phyloP scores from a whole-genome alignment of 1,284 basidiomycete genomes.

The Fomitiporia mediterranea region DNA sequence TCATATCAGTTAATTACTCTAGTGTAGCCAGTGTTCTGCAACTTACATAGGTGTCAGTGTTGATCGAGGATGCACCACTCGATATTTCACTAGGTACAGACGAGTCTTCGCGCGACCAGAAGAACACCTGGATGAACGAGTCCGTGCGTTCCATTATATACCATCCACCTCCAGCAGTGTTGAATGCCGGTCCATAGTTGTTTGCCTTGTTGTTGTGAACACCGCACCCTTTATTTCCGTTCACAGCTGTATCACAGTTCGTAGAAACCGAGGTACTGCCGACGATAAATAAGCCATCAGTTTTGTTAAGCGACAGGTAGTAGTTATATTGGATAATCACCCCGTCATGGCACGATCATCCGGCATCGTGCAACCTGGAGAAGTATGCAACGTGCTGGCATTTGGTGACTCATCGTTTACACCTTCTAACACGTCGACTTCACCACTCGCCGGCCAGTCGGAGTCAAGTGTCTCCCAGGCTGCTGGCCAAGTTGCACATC shows the following conservation, averaged over 20 bases:
- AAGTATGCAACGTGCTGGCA: constrained; percentile 60
- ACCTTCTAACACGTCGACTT: constrained; percentile 69
- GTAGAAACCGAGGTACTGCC: constrained; percentile 35
- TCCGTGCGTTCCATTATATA: constrained; percentile 49
- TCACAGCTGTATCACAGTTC: constrained; percentile 53
- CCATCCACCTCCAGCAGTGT: constrained; percentile 59
- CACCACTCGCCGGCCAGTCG: constrained; percentile 34
- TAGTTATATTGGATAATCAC: constrained; percentile 46
- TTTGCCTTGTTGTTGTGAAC: constrained; percentile 41
- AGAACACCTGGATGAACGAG: constrained; percentile 45
- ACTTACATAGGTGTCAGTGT: constrained; percentile 46
- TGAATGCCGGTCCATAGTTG: constrained; percentile 60
- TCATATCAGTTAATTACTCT: neutral
- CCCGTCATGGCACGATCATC: constrained; percentile 20
- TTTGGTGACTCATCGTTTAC: constrained; percentile 56
- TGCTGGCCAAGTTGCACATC: constrained; percentile 53
- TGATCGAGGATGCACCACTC: constrained; percentile 35
- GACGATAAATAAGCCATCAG: neutral
- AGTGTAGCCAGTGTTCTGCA: neutral
- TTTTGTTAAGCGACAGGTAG: constrained; percentile 16
- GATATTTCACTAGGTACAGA: constrained; percentile 38
- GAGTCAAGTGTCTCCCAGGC: constrained; percentile 36
- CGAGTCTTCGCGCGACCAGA: constrained; percentile 40
- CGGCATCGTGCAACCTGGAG: constrained; percentile 58
- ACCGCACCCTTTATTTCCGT: constrained; percentile 62